Evolutionary conservation across 768 basidiomycete species (phyloP).

Genomic region (Termitomyces sp.): DNA sequence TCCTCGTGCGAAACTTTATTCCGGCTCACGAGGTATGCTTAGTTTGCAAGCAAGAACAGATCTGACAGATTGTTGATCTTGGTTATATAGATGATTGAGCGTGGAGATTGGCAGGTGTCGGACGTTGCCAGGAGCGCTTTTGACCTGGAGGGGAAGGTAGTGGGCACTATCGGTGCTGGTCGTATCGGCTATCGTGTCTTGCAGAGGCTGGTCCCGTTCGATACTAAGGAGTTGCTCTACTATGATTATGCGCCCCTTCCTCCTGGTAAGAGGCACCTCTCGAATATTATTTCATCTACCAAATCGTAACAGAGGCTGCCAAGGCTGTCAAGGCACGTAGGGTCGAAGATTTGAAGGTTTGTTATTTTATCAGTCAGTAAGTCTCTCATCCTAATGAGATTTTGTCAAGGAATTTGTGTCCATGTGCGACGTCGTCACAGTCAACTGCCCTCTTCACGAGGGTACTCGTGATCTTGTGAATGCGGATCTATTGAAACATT

Average conservation of each 20-base stretch:
- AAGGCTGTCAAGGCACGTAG: slow-evolving; percentile 68
- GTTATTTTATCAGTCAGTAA: slow-evolving; percentile 13
- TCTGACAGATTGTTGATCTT: not conserved
- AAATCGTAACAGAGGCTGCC: slow-evolving; percentile 45
- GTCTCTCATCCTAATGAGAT: not conserved
- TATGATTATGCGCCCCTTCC: slow-evolving; percentile 81
- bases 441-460: slow-evolving; percentile 88
- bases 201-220: slow-evolving; percentile 76
- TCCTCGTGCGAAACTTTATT: slow-evolving; percentile 87
- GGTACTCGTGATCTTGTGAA: slow-evolving; percentile 79
- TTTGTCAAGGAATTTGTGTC: slow-evolving; percentile 23
- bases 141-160: slow-evolving; percentile 88
- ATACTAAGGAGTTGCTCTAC: slow-evolving; percentile 88
- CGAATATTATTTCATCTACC: not conserved
- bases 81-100: slow-evolving; percentile 65
- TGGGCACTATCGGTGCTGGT: slow-evolving; percentile 84
- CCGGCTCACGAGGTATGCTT: slow-evolving; percentile 74
- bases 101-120: slow-evolving; percentile 86
- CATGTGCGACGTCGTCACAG: slow-evolving; percentile 77
- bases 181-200: slow-evolving; percentile 86
- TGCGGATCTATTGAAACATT: slow-evolving; percentile 76
- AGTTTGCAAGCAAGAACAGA: not conserved
- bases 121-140: slow-evolving; percentile 79
- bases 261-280: slow-evolving; percentile 36
- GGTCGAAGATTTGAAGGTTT: slow-evolving; percentile 75